Evolutionary conservation across 352 stramenopile species (phyloP), one percentile per base, ranked within the genome.

Genomic region (Globisporangium iwayamae): DNA sequence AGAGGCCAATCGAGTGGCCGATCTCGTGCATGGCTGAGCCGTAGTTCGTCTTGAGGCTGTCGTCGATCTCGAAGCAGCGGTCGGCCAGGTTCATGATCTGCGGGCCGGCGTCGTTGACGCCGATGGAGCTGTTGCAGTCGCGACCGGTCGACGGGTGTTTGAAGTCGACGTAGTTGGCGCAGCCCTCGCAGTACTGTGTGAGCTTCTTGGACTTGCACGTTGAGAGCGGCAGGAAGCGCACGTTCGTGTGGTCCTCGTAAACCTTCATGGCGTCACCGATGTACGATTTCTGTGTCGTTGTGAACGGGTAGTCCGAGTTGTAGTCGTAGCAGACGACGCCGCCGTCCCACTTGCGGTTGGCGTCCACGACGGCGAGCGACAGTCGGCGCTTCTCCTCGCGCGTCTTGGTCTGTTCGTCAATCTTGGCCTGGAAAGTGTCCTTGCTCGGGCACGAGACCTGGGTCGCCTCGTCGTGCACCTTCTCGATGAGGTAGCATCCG

Each of bases 21-120:
- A 93, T 88, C 60, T 93, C 85, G 72, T 93, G 84, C 78, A 93
- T 90, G 68, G 81, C 79, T 53, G 82, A 84, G 16, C 84, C 84
- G 61, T 85, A 91, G 56, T 83, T 80, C 20, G 80, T 81, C 72
- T 91, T 91, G 51, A 89, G 74, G 30, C 75, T 68, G 66, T 87
- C 78, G 67, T 93, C 83, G 56, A 83, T 76, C 61, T 90, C 80
- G 54, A 91, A 91, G 70, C 83, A 91, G 16, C 83, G 83, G 60
- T 90, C 83, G 2, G 83, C 78, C 4, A 91, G 72, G 68, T 88
- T 85, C 79, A 92, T 87, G 61, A 78, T 76, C 69, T 92, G 83
- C 10, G 75, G 61, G 0, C 83, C 81, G 2, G 79, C 75, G 39
- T 78, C 68, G 56, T 81, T 90, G 39, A 92, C 81, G 53, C 83